Evolutionary conservation across 176 grass and related monocot genomes (phyloP).

Genomic region (Oryza nivara): DNA sequence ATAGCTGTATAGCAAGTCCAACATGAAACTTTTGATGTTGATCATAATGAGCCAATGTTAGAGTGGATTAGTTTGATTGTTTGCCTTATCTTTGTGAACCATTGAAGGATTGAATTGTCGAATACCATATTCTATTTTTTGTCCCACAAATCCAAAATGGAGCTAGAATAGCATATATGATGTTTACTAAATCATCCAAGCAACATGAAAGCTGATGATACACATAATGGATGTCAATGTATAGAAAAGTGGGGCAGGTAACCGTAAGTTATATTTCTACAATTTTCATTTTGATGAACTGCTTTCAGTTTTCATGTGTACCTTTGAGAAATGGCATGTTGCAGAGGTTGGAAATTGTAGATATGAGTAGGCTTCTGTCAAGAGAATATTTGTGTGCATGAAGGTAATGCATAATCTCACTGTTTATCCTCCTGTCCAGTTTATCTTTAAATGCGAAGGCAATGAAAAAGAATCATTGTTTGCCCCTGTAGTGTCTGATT

Average conservation of each 20-base stretch:
- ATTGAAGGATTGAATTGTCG: background rate
- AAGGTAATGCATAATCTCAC: conserved; percentile 18
- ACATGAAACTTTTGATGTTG: conserved; percentile 11
- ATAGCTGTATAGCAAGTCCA: conserved; percentile 19
- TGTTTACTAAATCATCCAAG: conserved; percentile 5
- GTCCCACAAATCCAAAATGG: background rate
- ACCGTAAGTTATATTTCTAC: background rate
- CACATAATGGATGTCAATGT: conserved; percentile 5
- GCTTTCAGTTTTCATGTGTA: background rate
- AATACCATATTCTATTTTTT: background rate
- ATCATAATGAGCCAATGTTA: background rate
- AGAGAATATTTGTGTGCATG: background rate
- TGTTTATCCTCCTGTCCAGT: background rate
- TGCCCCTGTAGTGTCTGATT: background rate
- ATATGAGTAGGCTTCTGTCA: background rate
- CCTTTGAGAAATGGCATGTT: background rate
- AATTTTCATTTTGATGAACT: conserved; percentile 4
- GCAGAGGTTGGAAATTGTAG: conserved; percentile 9
- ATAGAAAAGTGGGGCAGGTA: background rate
- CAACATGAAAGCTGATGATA: conserved; percentile 10
- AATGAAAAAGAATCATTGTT: too few relatives aligned
- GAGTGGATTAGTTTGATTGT: background rate
- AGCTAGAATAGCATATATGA: background rate
- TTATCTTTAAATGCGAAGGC: background rate
- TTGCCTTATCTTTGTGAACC: background rate